Evolutionary conservation across 441 rosid genomes (phyloP), one percentile per base, ranked within the genome.

Genomic region (Corymbia calophylla): DNA sequence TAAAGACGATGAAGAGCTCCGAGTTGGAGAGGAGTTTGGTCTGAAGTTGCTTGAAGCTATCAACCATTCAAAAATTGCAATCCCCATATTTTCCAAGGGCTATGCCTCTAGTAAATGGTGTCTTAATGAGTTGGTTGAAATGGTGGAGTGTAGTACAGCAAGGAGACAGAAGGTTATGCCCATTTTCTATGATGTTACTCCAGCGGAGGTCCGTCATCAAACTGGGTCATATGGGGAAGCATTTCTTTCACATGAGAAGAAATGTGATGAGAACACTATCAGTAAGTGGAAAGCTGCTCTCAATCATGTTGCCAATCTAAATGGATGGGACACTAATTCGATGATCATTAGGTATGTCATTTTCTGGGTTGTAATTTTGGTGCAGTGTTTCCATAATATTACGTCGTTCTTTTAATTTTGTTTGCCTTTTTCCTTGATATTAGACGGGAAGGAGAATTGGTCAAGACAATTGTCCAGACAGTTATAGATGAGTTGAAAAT

Each of bases 191-290:
- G 44, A 17, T 3, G 25, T 68, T 17, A 68, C 44, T 32, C 77
- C 25, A 3, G 4, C 13, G 0, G 25, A 68, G 21, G 47, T 68
- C 25, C 23, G 23, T 68, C 80, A 68, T 68, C 80, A 68, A 68
- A 68, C 1, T 32, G 80, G 80, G 80, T 68, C 44, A 8, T 32
- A 68, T 68, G 44, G 9, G 18, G 23, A 17, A 31, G 80, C 80
- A 6, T 68, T 68, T 68, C 3, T 17, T 68, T 68, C 13, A 1
- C 39, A 32, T 9, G 5, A 68, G 80, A 2, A 8, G 13, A 17
- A 68, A 68, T 9, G 8, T 32, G 7, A 6, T 32, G 44, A 6
- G 0, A 17, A 68, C 7, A 0, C 32, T 2, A 0, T 68, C 4
- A 4, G 3, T 9, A 68, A 68, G 6, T 68, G 80, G 80, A 9